Conservation (phyloP, 306 rosid species). For the Phaseolus lunatus region DNA sequence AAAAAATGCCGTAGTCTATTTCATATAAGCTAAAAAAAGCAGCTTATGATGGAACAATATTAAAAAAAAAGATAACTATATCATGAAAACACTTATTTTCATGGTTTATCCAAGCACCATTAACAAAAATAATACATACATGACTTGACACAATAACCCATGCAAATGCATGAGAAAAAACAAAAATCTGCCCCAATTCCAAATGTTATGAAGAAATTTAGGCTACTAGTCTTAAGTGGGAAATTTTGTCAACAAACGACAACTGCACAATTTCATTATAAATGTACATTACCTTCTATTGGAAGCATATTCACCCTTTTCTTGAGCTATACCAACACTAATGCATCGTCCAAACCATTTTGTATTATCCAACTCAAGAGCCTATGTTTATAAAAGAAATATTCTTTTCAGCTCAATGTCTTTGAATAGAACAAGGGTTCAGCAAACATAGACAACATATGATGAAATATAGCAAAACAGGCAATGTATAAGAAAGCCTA, state of each 20-base stretch:
- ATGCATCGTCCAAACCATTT: slow-evolving; percentile 30
- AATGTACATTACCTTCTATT: slow-evolving; percentile 50
- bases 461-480: slow-evolving; percentile 3
- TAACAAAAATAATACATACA: not conserved
- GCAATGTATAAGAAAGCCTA: not conserved
- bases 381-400: slow-evolving; percentile 38
- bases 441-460: not conserved
- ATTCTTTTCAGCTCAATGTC: slow-evolving; percentile 4
- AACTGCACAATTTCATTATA: not conserved
- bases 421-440: slow-evolving; percentile 1
- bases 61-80: not conserved
- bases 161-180: not conserved
- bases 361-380: slow-evolving; percentile 48
- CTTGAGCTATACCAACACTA: slow-evolving; percentile 35
- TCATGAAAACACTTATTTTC: not conserved
- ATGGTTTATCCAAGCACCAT: not conserved
- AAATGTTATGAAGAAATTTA: not conserved
- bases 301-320: slow-evolving; percentile 25
- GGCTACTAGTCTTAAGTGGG: not conserved
- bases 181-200: not conserved
- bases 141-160: not conserved
- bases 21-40: not conserved
- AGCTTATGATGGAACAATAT: not conserved
- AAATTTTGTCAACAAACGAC: not conserved
- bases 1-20: not conserved